Evolutionary conservation across 495 filamentous ascomycete genomes (phyloP).

Genomic region (Letharia lupina): DNA sequence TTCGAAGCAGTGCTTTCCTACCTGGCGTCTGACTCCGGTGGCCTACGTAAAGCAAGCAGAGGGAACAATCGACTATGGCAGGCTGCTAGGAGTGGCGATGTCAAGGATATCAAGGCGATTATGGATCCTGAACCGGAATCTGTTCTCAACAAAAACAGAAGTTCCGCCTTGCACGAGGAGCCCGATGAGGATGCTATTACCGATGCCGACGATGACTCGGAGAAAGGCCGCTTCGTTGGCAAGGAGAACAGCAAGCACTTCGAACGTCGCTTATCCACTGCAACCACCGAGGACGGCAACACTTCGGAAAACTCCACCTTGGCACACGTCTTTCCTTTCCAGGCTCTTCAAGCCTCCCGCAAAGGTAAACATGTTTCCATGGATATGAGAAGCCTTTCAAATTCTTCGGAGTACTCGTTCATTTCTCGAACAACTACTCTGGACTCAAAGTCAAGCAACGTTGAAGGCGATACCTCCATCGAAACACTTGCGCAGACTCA

Average conservation of each 20-base stretch:
- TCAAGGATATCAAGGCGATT: constrained; percentile 66
- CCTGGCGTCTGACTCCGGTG: constrained; percentile 71
- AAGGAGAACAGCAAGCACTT: not conserved
- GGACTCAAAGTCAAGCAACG: constrained; percentile 58
- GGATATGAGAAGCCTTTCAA: constrained; percentile 83
- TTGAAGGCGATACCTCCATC: constrained; percentile 80
- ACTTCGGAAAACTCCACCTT: constrained; percentile 55
- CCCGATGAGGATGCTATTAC: constrained; percentile 29
- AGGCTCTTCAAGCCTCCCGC: constrained; percentile 46
- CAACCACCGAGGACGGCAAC: constrained; percentile 25
- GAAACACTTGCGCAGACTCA: constrained; percentile 76
- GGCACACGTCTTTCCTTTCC: constrained; percentile 84
- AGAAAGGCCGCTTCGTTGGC: not conserved
- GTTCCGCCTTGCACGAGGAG: not conserved
- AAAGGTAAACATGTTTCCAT: constrained; percentile 73
- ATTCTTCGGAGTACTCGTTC: constrained; percentile 69
- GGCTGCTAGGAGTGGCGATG: constrained; percentile 63
- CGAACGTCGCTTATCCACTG: constrained; percentile 18
- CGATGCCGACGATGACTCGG: constrained; percentile 11
- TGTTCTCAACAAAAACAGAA: constrained; percentile 1
- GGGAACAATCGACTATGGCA: constrained; percentile 86
- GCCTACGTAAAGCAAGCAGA: constrained; percentile 71
- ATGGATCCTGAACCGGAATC: constrained; percentile 56
- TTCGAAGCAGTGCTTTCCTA: constrained; percentile 94
- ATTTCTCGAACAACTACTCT: constrained; percentile 67